Evolutionary conservation across 768 basidiomycete genomes (phyloP), one percentile per base, ranked within the genome.

Genomic region (Hortiboletus flavorubellus): DNA sequence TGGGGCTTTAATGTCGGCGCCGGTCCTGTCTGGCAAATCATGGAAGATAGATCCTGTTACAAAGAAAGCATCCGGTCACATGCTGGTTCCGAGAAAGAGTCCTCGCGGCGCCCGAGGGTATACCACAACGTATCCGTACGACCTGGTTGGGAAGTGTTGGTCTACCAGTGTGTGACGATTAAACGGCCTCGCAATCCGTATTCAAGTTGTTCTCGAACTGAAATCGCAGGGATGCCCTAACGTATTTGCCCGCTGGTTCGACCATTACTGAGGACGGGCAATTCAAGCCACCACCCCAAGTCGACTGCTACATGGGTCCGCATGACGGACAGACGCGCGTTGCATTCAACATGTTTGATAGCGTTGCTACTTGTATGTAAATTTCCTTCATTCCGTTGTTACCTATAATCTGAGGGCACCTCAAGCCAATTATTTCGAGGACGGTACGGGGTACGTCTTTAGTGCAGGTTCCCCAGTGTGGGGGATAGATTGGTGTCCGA

Each of bases 401-500:
- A 1, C n/a, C 12, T 7, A 39, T 48, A n/a, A 43, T 52, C 39
- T 31, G 53, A 49, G 37, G 34, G 34, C 41, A 46, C 35, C 8
- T n/a, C 10, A 61, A 94, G 92, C 83, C 38, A 74, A 83, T 10
- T 81, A 80, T 59, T 71, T 86, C 11, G 74, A 82, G 3, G 80
- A 78, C 38, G 85, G 81, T 59, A 75, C 77, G 30, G 78, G 87
- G 0, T 80, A 87, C 56, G 75, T 96, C 2, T 87, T 98, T 70
- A 91, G 87, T 58, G 87, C 90, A 0, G 97, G 97, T 7, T 89
- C 87, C 3, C 89, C 92, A 0, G 88, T 91, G n/a, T 92, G 89
- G 86, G 91, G 85, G 3, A 65, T 96, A 35, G 93, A 95, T 60
- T 98, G 95, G 95, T 94, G 93, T 68, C 96, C 97, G 4, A 83